Percentiles rank a stretch among this genome's conserved stretches.
Conservation (phyloP, 768 basidiomycete species). For the Royoungia palumana region DNA sequence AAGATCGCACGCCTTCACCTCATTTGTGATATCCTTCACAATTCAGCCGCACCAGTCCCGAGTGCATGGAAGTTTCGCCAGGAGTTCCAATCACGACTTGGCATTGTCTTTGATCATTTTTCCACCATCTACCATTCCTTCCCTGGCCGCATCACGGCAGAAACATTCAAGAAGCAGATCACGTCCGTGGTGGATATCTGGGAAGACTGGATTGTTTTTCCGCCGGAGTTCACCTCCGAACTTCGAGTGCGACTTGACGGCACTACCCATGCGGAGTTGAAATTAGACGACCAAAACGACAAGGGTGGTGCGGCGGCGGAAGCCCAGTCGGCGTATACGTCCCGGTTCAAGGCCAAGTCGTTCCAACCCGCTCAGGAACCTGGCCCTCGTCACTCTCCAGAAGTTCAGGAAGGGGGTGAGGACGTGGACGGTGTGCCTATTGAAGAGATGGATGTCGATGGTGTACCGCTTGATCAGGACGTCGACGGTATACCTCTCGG, state of each 20-base stretch:
- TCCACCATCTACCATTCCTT: constrained; percentile 94
- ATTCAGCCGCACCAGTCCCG: constrained; percentile 89
- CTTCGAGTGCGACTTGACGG: constrained; percentile 77
- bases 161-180: constrained; percentile 93
- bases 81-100: constrained; percentile 87
- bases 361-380: constrained; percentile 66
- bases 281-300: constrained; percentile 27
- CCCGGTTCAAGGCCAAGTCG: constrained; percentile 73
- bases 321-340: constrained; percentile 38
- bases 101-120: constrained; percentile 94
- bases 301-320: constrained; percentile 16
- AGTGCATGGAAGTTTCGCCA: constrained; percentile 98
- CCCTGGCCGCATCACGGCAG: constrained; percentile 93
- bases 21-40: constrained; percentile 97
- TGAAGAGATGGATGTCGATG: constrained; percentile 51
- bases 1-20: constrained; percentile 94
- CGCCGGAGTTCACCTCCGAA: constrained; percentile 77
- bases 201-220: constrained; percentile 98
- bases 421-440: constrained; percentile 53
- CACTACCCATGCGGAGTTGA: constrained; percentile 28
- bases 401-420: constrained; percentile 39
- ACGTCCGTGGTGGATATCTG: constrained; percentile 87
- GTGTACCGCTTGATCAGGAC: constrained; percentile 40
- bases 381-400: constrained; percentile 20
- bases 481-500: constrained; percentile 38